Evolutionary conservation across 2,329 filamentous ascomycete species (phyloP).

Genomic region (Teratosphaeriaceae sp.): DNA sequence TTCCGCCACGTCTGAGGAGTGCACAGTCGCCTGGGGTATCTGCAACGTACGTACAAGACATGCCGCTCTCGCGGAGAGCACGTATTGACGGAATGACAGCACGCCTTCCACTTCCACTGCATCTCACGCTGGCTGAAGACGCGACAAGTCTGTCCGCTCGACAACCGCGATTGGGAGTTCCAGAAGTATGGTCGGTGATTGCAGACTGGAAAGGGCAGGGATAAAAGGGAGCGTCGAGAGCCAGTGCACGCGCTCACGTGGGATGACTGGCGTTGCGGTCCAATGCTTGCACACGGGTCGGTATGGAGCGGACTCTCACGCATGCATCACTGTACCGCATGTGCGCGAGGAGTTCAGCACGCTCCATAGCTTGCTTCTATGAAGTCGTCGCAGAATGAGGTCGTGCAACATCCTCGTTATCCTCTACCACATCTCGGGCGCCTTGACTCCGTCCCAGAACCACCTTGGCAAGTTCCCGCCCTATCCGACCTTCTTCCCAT

Average conservation of each 20-base stretch:
- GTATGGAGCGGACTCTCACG: too few species aligned
- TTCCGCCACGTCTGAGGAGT: constrained; percentile 94
- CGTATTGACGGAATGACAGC: constrained; percentile 47
- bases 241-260: constrained; percentile 2
- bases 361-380: too few species aligned
- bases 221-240: too few species aligned
- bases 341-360: too few species aligned
- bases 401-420: too few species aligned
- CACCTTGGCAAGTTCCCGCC: too few species aligned
- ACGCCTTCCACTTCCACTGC: constrained; percentile 99
- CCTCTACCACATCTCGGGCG: too few species aligned
- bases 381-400: too few species aligned
- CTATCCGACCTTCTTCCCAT: constrained; percentile 51
- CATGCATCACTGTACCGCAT: too few species aligned
- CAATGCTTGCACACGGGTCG: too few species aligned
- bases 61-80: neutral
- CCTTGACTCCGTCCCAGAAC: too few species aligned
- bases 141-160: constrained; percentile 93
- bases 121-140: constrained; percentile 99
- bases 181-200: constrained; percentile 90
- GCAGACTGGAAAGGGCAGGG: constrained; percentile 10
- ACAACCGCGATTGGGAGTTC: constrained; percentile 99
- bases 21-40: constrained; percentile 97
- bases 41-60: constrained; percentile 70
- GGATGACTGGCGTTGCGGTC: constrained; percentile 5